phyloP scores from a whole-genome alignment of 305 asterid genomes.

The Fraxinus ornus region DNA sequence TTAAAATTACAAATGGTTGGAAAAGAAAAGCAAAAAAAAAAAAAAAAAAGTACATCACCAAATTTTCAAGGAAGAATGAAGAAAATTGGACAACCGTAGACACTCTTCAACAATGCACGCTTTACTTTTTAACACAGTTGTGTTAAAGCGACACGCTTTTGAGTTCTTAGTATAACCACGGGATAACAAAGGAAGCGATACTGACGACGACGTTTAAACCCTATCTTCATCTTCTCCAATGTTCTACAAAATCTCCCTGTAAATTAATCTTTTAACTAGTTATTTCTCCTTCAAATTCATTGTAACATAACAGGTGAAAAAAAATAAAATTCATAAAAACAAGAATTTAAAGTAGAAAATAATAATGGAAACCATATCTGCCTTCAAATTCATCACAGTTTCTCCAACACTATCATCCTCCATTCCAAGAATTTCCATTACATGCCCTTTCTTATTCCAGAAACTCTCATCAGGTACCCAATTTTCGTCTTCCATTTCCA shows the following conservation, averaged over 20 bases:
- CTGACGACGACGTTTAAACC: conserved; percentile 37
- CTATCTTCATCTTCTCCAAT: conserved; percentile 41
- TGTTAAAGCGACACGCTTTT: background rate
- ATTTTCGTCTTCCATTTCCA: conserved; percentile 17
- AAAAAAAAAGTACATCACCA: background rate
- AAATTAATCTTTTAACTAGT: background rate
- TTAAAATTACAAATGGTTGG: background rate
- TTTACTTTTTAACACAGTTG: background rate
- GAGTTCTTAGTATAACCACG: background rate
- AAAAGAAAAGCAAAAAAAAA: no score
- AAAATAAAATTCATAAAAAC: background rate
- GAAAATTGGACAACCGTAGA: background rate
- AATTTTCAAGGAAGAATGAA: background rate
- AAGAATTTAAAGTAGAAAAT: background rate
- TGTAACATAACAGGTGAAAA: background rate
- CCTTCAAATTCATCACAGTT: conserved; percentile 26
- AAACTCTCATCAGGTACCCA: conserved; percentile 32
- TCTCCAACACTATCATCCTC: conserved; percentile 29
- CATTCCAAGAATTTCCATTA: conserved; percentile 29
- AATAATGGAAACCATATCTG: conserved; percentile 37
- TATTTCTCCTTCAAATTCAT: conserved; percentile 11
- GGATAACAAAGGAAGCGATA: background rate
- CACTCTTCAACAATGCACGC: background rate
- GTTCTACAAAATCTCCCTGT: conserved; percentile 3
- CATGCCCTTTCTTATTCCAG: conserved; percentile 29